These are phyloP conservation scores for Cutaneotrichosporon dermatis DNA, from an alignment of 1,284 basidiomycete genomes.

Conservation along the genomic window DNA sequence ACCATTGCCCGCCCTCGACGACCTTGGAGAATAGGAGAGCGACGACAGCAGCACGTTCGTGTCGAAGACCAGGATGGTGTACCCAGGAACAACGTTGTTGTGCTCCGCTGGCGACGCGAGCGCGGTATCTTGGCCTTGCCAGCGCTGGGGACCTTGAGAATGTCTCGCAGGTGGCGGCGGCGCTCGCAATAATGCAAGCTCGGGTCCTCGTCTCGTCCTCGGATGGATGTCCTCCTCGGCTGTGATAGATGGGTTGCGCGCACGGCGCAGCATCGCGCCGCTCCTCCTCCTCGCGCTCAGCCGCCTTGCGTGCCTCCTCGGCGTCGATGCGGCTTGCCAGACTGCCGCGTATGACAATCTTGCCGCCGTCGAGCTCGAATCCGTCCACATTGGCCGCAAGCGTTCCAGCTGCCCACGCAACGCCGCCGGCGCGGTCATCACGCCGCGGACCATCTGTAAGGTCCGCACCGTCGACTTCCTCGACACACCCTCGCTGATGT, in stretches of 20 bases:
- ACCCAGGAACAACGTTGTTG: conserved; percentile 65
- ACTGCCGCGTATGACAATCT: conserved; percentile 58
- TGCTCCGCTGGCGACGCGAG: neutral
- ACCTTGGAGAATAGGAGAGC: conserved; percentile 67
- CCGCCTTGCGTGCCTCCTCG: conserved; percentile 60
- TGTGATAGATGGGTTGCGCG: neutral
- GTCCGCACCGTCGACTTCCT: conserved; percentile 56
- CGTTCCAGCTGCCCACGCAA: conserved; percentile 66
- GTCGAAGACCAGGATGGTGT: conserved; percentile 85
- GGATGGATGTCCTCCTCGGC: conserved; percentile 54
- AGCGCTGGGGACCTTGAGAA: conserved; percentile 22
- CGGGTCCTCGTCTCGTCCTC: conserved; percentile 60
- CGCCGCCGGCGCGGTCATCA: conserved; percentile 62
- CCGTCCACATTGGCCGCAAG: conserved; percentile 71
- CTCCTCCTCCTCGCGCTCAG: conserved; percentile 27
- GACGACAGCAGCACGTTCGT: conserved; percentile 89
- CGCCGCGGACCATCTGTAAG: conserved; percentile 47
- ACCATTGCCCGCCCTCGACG: conserved; percentile 78
- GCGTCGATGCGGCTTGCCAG: conserved; percentile 64
- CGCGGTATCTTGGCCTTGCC: neutral
- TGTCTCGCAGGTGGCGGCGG: conserved; percentile 48
- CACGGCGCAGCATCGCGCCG: conserved; percentile 20
- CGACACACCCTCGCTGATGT: conserved; percentile 70
- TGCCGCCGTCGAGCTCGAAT: conserved; percentile 57
- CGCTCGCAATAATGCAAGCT: conserved; percentile 66